Conservation (phyloP, 805 yeast species). For the Tetrapisispora iriomotensis region DNA sequence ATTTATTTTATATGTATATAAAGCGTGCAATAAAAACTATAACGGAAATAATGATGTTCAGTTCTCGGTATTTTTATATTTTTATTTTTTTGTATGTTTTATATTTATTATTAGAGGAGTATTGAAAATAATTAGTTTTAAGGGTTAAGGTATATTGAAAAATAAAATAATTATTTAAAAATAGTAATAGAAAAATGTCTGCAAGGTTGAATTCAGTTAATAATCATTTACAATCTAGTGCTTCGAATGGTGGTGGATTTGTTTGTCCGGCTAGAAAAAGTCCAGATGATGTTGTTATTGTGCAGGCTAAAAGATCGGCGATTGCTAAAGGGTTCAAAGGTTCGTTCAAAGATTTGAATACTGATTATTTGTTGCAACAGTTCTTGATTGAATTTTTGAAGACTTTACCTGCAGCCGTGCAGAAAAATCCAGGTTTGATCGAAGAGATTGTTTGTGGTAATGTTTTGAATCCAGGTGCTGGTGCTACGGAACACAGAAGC, state of each 20-base stretch:
- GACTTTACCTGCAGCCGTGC: slow-evolving; percentile 32
- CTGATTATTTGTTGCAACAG: slow-evolving; percentile 66
- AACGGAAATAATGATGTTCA: too few relatives aligned
- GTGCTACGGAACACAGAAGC: slow-evolving; percentile 90
- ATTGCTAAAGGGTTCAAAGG: slow-evolving; percentile 84
- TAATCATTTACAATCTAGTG: slow-evolving; percentile 15
- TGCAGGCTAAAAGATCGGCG: slow-evolving; percentile 86
- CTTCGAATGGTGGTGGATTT: slow-evolving; percentile 4
- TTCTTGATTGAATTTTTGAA: slow-evolving; percentile 55
- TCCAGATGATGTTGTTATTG: slow-evolving; percentile 85
- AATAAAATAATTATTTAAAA: not conserved
- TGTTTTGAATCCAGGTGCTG: slow-evolving; percentile 86
- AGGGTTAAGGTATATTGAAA: too few relatives aligned
- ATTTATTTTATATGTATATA: too few relatives aligned
- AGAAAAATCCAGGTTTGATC: slow-evolving; percentile 46
- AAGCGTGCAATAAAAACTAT: too few relatives aligned
- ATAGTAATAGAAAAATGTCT: slow-evolving; percentile 12
- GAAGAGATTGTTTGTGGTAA: slow-evolving; percentile 88
- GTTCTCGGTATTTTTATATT: not conserved
- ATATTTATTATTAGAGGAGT: not conserved
- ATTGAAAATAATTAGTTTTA: too few relatives aligned
- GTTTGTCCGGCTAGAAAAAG: slow-evolving; percentile 29
- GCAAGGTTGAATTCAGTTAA: slow-evolving; percentile 24
- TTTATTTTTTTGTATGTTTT: not conserved
- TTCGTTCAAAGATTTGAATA: slow-evolving; percentile 66